Evolutionary conservation across 2,329 filamentous ascomycete species (phyloP), one percentile per base, ranked within the genome.

Genomic region (Hypomyces rosellus): DNA sequence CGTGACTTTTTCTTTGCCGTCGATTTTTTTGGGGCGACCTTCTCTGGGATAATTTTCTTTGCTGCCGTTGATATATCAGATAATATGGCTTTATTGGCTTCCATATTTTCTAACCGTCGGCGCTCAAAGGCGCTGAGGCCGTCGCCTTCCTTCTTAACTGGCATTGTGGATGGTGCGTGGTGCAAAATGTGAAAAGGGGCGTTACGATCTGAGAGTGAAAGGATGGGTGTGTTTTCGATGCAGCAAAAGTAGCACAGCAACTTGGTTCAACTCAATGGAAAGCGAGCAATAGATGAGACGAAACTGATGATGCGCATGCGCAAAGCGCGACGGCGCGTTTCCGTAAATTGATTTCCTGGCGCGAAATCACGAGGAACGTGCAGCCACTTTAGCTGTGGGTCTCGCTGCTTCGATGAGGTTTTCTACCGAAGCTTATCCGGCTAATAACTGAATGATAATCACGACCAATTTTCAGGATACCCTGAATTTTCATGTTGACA

Each of bases 51-150:
- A n/a, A 83, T 76, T 45, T 80, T 83, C 18, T 86, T 85, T 0
- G 88, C 83, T 1, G 86, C 79, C 2, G 82, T 81, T 2, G 86
- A 85, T 1, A 95, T 79, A 53, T 90, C 86, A 53, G 87, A 87
- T 0, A 96, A 70, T 0, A 96, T 64, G 0, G 85, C 88, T 67
- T 92, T 86, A 59, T 95, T 93, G 48, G 88, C 84, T 0, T 85
- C 88, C 38, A 95, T 95, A 58, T 96, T 96, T 54, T 90, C 89
- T 14, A 89, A 80, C 1, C 91, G 80, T 58, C 88, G 84, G 60
- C 85, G 84, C 74, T 96, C 91, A 68, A 95, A 96, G 37, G 89
- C 88, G 68, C 88, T 95, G 59, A 95, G 73, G 34, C 60, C 77
- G 18, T 59, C 62, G 13, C 67, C 67, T 38, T 74, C 69, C 18